Evolutionary conservation across 306 rosid species (phyloP), one percentile per base, ranked within the genome.

Genomic region (Vicia faba): DNA sequence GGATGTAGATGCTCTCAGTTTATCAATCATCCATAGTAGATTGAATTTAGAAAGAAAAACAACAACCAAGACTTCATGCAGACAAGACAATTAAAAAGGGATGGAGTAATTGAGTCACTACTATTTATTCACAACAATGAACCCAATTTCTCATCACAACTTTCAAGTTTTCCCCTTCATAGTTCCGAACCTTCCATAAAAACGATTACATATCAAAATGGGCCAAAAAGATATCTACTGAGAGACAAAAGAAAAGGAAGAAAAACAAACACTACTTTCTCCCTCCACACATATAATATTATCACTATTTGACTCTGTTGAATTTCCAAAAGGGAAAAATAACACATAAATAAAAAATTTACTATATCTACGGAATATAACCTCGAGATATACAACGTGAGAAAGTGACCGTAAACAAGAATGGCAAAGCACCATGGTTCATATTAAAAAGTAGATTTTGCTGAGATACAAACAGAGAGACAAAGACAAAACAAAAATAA

Each of bases 401-500:
- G 80, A 77, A 78, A 78, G 69, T 4, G 85, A 78, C 80, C 25
- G 7, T 36, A 77, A 41, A 81, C 77, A 70, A 78, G 72, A 74
- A 78, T 53, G 75, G 80, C 64, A 74, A 78, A 74, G 38, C 79
- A 60, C 75, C 70, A 54, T 51, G 80, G 72, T 76, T 76, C 39
- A 41, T 68, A 55, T 72, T 8, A 68, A 76, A 76, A 81, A 46
- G 81, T 68, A 56, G 61, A 57, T 68, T 81, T 76, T 68, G 64
- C 35, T 20, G 19, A 40, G 66, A 62, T 61, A 76, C 60, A 57
- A 40, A 80, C 66, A 64, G 7, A 46, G 64, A 46, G 80, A 61
- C 73, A 82, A 20, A 78, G 82, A 74, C 72, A 67, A 56, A 79
- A 55, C 18, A 16, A 55, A 55, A 51, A 51, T 19, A 9, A 33